Conservation (phyloP, 2,329 filamentous ascomycete genomes). For the Trichoderma guizhouense region DNA sequence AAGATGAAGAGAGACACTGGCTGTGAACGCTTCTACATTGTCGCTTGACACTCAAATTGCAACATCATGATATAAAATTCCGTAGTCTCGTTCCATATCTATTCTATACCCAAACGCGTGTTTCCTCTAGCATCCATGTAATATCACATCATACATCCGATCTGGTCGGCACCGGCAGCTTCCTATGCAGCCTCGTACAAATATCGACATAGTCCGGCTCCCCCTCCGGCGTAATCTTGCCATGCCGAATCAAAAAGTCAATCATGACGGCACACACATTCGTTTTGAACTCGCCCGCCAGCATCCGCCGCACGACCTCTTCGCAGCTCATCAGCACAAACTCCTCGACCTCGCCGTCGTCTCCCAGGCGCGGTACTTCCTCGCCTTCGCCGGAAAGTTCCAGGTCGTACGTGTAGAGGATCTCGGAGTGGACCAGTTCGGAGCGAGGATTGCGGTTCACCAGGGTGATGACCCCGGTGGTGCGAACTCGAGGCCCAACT, state of each 20-base stretch:
- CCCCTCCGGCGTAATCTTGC: conserved; percentile 67
- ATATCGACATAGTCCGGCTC: conserved; percentile 73
- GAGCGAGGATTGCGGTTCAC: conserved; percentile 29
- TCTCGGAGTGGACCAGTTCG: conserved; percentile 35
- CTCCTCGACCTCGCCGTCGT: conserved; percentile 77
- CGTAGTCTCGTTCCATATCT: background rate
- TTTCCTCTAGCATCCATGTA: background rate
- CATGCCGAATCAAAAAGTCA: conserved; percentile 79
- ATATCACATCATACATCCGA: conserved; percentile 21
- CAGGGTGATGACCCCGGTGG: conserved; percentile 36
- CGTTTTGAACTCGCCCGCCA: conserved; percentile 73
- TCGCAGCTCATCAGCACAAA: conserved; percentile 65
- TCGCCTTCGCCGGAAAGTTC: conserved; percentile 53
- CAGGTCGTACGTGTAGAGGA: conserved; percentile 71
- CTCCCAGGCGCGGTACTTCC: conserved; percentile 63
- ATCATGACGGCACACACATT: conserved; percentile 76
- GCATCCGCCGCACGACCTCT: conserved; percentile 59
- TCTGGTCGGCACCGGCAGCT: conserved; percentile 39
- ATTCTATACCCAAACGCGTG: background rate
- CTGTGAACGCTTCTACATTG: background rate
- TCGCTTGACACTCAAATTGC: background rate
- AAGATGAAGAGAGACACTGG: background rate
- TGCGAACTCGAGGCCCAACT: conserved; percentile 25
- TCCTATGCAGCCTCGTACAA: conserved; percentile 42
- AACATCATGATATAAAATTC: background rate